A percentile compares a stretch with the other conserved stretches of the same genome.
Evolutionary conservation across 2,329 filamentous ascomycete genomes (phyloP).

Genomic region (Sporothrix brasiliensis): DNA sequence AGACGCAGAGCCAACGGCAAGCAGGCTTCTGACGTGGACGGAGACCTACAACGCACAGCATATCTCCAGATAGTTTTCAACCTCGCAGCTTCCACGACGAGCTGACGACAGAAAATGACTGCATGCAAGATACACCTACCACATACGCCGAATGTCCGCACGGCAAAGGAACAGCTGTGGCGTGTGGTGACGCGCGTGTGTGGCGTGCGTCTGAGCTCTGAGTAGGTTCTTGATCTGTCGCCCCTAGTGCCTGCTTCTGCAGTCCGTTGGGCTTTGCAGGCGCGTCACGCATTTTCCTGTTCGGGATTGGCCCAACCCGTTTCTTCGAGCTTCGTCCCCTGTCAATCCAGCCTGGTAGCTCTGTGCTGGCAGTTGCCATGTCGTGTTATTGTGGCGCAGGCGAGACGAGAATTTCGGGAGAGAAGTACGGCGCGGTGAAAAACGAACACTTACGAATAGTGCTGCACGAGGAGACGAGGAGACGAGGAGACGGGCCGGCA

Average conservation of each 20-base stretch:
- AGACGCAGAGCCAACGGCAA: background rate
- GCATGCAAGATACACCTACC: background rate
- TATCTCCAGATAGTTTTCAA: background rate
- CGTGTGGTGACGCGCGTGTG: background rate
- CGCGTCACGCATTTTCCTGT: background rate
- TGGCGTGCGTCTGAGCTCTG: background rate
- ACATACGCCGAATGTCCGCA: background rate
- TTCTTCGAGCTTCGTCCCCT: background rate
- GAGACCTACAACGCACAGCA: no score
- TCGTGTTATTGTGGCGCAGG: conserved; percentile 24
- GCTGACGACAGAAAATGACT: background rate
- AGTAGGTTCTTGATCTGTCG: background rate
- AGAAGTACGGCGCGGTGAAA: background rate
- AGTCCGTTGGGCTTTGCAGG: background rate
- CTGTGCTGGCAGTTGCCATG: conserved; percentile 14
- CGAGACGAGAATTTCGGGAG: background rate
- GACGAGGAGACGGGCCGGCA: background rate
- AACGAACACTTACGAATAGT: background rate
- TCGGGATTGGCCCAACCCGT: background rate
- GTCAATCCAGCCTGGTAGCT: background rate
- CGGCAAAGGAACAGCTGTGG: background rate
- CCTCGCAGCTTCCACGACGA: background rate
- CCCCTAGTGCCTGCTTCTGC: background rate
- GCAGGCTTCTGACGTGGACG: no score
- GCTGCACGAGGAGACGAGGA: no score